Evolutionary conservation across 1,139 yeast genomes (phyloP).

Genomic region (Taphrina flavorubra): DNA sequence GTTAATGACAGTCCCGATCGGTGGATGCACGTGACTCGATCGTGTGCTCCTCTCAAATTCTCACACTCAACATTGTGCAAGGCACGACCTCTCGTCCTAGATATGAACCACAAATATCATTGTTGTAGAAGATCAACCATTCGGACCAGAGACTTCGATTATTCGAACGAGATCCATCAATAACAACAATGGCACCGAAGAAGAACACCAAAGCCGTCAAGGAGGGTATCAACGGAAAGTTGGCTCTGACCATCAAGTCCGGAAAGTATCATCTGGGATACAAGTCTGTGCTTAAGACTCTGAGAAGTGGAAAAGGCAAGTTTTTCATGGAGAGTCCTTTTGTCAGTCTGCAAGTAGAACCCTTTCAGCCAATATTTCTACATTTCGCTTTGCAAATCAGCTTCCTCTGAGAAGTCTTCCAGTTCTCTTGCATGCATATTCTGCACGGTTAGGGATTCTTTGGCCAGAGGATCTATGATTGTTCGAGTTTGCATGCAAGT

Average conservation of each 20-base stretch:
- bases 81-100: background rate
- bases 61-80: too few relatives aligned
- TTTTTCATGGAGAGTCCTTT: conserved; percentile 37
- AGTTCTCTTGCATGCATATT: too few relatives aligned
- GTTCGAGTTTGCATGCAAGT: too few relatives aligned
- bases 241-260: conserved; percentile 97
- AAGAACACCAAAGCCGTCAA: conserved; percentile 32
- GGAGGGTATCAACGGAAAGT: conserved; percentile 81
- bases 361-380: background rate
- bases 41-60: too few relatives aligned
- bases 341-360: conserved; percentile 13
- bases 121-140: background rate
- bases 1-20: background rate
- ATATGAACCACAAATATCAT: background rate
- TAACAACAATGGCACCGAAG: conserved; percentile 27
- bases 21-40: background rate
- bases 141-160: conserved; percentile 28
- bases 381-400: too few relatives aligned
- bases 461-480: too few relatives aligned
- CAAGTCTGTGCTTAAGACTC: conserved; percentile 98
- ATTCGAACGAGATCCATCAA: conserved; percentile 19
- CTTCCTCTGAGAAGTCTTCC: too few relatives aligned
- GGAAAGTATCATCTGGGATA: conserved; percentile 99
- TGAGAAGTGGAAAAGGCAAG: conserved; percentile 78
- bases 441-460: too few relatives aligned